These are phyloP conservation scores for Pseudoscleropodium purum DNA, from an alignment of 225 moss, liverwort and hornwort genomes.

Conservation along the genomic window DNA sequence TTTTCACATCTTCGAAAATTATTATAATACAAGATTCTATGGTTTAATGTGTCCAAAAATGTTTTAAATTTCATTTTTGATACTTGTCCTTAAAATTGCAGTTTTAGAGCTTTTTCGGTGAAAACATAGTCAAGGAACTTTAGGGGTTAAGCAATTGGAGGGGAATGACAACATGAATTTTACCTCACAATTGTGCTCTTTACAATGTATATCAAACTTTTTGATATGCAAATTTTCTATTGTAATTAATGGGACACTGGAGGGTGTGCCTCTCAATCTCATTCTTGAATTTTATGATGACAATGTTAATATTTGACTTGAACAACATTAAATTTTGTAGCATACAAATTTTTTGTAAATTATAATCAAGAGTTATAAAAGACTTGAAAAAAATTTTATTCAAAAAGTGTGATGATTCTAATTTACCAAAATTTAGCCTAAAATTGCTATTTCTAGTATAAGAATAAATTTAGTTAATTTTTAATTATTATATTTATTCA, in stretches of 20 bases:
- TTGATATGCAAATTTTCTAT: background rate
- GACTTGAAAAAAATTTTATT: too few relatives aligned
- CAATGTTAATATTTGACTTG: background rate
- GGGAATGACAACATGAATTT: background rate
- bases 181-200: background rate
- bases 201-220: background rate
- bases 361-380: background rate
- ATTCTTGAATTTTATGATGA: background rate
- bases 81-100: too few relatives aligned
- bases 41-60: too few relatives aligned
- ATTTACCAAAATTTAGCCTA: background rate
- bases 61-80: too few relatives aligned
- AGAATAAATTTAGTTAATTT: background rate
- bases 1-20: too few relatives aligned
- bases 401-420: too few relatives aligned
- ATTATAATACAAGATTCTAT: too few relatives aligned
- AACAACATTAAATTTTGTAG: background rate
- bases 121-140: too few relatives aligned
- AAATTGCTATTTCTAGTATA: background rate
- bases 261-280: background rate
- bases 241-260: background rate
- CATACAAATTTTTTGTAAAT: background rate
- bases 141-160: background rate
- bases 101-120: too few relatives aligned
- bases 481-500: too few relatives aligned